Base-by-base conservation (phyloP, 164 flowering plant genomes). In the Piper betle region DNA sequence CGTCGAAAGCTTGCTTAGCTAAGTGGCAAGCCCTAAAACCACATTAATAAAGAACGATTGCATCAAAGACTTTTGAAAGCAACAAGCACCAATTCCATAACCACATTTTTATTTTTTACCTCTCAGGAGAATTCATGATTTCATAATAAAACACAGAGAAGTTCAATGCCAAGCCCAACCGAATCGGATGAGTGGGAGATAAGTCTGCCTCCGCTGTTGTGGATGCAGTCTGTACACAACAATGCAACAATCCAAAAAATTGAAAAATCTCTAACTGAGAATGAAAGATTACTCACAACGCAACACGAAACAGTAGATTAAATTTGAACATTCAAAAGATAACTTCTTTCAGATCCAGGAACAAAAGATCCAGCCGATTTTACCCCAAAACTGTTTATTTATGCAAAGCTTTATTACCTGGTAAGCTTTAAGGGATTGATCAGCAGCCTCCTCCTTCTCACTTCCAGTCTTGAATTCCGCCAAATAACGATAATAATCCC, bases 141-240 rank as follows among this genome's bases (percentile, higher is more conserved):
- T n/a, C n/a, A n/a, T n/a, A n/a, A n/a, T n/a, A n/a, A n/a, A n/a
- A n/a, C n/a, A n/a, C n/a, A n/a, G n/a, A n/a, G 96, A 88, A 60
- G 96, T 88, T 88, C 43, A 88, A 82, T 42, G 92, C 92, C 62
- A 88, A 84, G 52, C 96, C 92, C 54, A 88, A 86, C 55, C 96
- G 89, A 59, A 86, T 86, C 3, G 96, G 93, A 69, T 88, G 96
- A 40, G 96, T 88, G 53, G 96, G 77, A 39, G 92, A 84, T 53
- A 88, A 91, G 42, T 88, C 96, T 15, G 83, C 72, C 54, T 63
- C 81, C 48, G 96, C 96, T 33, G 79, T 69, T 61, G 76, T 73
- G 20, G 88, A 73, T 65, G 93, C 96, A 74, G 88, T 84, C n/a
- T n/a, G n/a, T n/a, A n/a, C n/a, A n/a, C n/a, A n/a, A n/a, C n/a